Evolutionary conservation across 768 basidiomycete species (phyloP), one percentile per base, ranked within the genome.

Genomic region (Lactarius hatsudake): DNA sequence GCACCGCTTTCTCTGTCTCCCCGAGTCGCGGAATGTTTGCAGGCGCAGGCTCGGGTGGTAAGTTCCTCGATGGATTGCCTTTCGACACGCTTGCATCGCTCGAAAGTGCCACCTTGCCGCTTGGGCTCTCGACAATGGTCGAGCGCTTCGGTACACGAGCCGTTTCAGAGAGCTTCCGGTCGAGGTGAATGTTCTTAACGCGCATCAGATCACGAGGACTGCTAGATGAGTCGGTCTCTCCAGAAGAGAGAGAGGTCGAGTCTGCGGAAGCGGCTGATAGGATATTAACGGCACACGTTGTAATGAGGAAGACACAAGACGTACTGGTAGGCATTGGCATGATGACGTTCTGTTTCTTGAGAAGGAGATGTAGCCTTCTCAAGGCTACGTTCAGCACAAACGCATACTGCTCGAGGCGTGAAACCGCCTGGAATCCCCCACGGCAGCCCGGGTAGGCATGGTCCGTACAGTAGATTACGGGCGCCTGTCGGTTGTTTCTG

Each of bases 351-450:
- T 91, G 87, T 78, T 91, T 91, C 81, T 91, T 92, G 73, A 93
- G 79, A 40, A 91, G 83, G 36, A 93, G 84, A 77, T 95, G 98
- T 61, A 99, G 81, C 73, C 96, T 85, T 71, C 96, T 83, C 65
- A 99, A 81, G 23, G 96, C 97, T 32, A 98, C 97, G 74, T 98
- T 98, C 61, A 99, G 81, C 63, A 99, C 78, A 81, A 96, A 99
- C 2, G 96, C 93, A 76, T 96, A 98, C 75, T 99, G 97, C 80
- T 99, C 97, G 69, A 99, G 79, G 64, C 96, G 83, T 67, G 96
- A 94, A 17, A 97, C 97, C 18, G 92, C 83, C 74, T 93, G 91
- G 78, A 98, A 98, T 9, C 95, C 94, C 30, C 78, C 74, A 64
- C 85, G 81, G 73, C 89, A 92, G 18, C 83, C 84, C 32, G 78